phyloP scores from a whole-genome alignment of 768 basidiomycete genomes.

The Leccinum uliginosum region DNA sequence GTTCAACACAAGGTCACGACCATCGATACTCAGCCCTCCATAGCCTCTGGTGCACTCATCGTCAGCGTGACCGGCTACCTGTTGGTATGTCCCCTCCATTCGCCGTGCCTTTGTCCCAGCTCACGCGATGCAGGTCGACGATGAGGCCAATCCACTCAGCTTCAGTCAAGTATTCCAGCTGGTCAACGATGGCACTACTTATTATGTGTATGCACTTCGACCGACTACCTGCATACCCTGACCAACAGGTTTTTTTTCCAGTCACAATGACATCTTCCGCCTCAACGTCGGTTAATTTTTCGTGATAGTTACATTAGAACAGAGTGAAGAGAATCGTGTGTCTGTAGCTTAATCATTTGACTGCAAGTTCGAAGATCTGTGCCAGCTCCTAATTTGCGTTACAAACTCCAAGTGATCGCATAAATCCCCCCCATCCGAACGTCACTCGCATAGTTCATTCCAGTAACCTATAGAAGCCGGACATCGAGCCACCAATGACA shows the following conservation, averaged over 20 bases:
- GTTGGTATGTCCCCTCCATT: slow-evolving; percentile 43
- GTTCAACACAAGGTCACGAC: slow-evolving; percentile 82
- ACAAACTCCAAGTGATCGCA: not conserved
- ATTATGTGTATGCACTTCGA: slow-evolving; percentile 70
- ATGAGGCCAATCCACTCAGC: slow-evolving; percentile 69
- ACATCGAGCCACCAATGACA: not conserved
- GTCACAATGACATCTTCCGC: slow-evolving; percentile 89
- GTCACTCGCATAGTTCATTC: slow-evolving; percentile 12
- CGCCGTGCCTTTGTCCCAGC: not conserved
- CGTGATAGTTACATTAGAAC: slow-evolving; percentile 2
- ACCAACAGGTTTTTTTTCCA: slow-evolving; percentile 26
- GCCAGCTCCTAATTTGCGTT: not conserved
- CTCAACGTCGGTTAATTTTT: slow-evolving; percentile 59
- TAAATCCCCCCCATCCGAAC: not conserved
- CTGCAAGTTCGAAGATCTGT: not conserved
- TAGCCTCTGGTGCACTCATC: slow-evolving; percentile 47
- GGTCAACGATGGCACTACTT: slow-evolving; percentile 64
- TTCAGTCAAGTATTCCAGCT: slow-evolving; percentile 96
- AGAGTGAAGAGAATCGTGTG: slow-evolving; percentile 11
- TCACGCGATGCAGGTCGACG: slow-evolving; percentile 63
- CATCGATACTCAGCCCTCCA: slow-evolving; percentile 85
- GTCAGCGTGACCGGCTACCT: slow-evolving; percentile 90
- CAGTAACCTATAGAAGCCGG: slow-evolving; percentile 5
- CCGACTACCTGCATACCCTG: not conserved
- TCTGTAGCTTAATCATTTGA: slow-evolving; percentile 5